Evolutionary conservation across 1,284 basidiomycete genomes (phyloP).

Genomic region (Rhizoctonia solani): DNA sequence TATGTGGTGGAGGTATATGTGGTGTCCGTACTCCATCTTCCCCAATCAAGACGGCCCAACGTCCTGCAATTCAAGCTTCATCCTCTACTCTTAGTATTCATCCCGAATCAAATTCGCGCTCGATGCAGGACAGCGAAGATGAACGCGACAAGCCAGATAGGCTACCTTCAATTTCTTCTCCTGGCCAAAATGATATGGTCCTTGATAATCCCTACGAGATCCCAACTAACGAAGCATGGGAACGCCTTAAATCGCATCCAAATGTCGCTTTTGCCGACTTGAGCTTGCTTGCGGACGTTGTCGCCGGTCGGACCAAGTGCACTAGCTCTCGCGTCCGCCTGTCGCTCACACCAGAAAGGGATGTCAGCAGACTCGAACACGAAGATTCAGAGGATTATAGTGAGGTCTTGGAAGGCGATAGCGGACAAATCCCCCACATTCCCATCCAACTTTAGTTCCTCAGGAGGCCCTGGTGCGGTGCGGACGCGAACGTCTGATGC

Average conservation of each 20-base stretch:
- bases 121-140: slow-evolving; percentile 1
- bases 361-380: neutral
- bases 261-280: slow-evolving; percentile 83
- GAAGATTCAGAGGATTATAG: neutral
- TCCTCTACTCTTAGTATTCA: neutral
- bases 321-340: slow-evolving; percentile 71
- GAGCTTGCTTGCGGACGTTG: slow-evolving; percentile 81
- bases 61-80: slow-evolving; percentile 8
- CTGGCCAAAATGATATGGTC: neutral
- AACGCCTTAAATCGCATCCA: slow-evolving; percentile 83
- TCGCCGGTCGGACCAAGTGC: slow-evolving; percentile 79
- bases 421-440: neutral
- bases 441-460: slow-evolving; percentile 52
- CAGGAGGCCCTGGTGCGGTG: slow-evolving; percentile 54
- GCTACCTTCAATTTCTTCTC: slow-evolving; percentile 4
- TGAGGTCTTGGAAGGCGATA: too few relatives aligned
- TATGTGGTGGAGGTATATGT: slow-evolving; percentile 43
- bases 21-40: slow-evolving; percentile 38
- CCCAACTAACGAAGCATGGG: slow-evolving; percentile 83
- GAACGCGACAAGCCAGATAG: neutral
- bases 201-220: slow-evolving; percentile 55
- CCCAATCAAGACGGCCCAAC: slow-evolving; percentile 33
- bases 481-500: slow-evolving; percentile 59
- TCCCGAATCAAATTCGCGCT: neutral
- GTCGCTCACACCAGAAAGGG: slow-evolving; percentile 56